These are phyloP conservation scores for Cladosporium oxysporum DNA, from an alignment of 2,329 filamentous ascomycete genomes.

Conservation along the genomic window DNA sequence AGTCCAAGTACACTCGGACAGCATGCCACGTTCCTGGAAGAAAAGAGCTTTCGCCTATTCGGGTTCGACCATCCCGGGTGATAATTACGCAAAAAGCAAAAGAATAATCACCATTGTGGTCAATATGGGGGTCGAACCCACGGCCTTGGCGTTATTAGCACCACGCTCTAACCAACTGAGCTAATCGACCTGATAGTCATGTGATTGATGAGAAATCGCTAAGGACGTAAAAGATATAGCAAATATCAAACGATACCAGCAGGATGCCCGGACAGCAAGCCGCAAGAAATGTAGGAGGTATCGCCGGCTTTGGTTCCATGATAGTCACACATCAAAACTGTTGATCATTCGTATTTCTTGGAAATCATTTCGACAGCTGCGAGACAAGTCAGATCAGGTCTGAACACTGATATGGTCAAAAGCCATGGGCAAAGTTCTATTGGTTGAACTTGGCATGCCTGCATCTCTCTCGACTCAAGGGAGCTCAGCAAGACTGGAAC, in stretches of 20 bases:
- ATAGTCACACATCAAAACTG: not conserved
- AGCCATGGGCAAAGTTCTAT: not conserved
- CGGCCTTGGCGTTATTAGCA: not conserved
- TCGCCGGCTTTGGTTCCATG: not conserved
- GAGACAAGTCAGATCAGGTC: not conserved
- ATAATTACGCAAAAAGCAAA: not conserved
- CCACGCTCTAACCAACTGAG: not conserved
- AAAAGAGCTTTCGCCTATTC: too few species aligned
- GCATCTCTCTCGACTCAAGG: not conserved
- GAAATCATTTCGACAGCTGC: not conserved
- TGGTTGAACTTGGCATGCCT: not conserved
- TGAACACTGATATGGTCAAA: too few species aligned
- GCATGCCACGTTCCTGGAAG: not conserved
- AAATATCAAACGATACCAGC: too few species aligned
- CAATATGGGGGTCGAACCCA: not conserved
- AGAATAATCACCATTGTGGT: not conserved
- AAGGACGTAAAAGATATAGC: too few species aligned
- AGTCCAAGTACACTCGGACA: not conserved
- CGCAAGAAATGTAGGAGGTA: not conserved
- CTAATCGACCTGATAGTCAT: not conserved
- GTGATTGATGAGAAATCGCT: not conserved
- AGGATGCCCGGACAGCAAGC: too few species aligned
- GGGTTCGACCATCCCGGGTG: not conserved
- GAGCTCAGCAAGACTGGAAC: not conserved
- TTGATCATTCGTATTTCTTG: not conserved